Evolutionary conservation across 2,329 filamentous ascomycete species (phyloP).

Genomic region (Paecilomyces fulvus): DNA sequence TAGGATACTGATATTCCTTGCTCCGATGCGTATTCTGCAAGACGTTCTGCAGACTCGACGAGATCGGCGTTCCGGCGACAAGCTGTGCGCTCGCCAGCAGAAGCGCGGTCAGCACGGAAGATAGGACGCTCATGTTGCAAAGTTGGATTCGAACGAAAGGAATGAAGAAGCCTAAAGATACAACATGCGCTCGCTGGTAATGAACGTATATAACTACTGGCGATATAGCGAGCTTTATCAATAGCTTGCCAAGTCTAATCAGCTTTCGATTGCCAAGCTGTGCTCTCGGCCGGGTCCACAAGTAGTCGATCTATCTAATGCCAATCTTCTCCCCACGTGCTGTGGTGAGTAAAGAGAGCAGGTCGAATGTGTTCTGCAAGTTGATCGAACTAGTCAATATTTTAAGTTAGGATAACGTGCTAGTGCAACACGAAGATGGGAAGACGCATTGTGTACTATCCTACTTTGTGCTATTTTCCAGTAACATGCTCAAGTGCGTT

Average conservation of each 20-base stretch:
- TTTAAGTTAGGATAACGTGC: too few relatives aligned
- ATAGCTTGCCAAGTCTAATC: not conserved
- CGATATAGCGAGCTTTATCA: not conserved
- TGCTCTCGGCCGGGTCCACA: not conserved
- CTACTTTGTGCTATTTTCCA: not conserved
- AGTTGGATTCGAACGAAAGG: not conserved
- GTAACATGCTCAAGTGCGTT: not conserved
- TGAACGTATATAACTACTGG: not conserved
- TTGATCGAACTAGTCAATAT: too few relatives aligned
- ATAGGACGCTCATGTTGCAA: not conserved
- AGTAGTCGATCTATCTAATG: not conserved
- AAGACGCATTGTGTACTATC: too few relatives aligned
- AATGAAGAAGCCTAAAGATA: not conserved
- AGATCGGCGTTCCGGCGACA: constrained; percentile 21
- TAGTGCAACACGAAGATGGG: too few relatives aligned
- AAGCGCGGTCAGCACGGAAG: not conserved
- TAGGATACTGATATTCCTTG: constrained; percentile 51
- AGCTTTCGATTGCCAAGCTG: not conserved
- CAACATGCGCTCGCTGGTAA: not conserved
- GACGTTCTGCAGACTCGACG: constrained; percentile 46
- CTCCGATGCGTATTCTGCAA: constrained; percentile 46
- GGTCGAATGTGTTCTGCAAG: not conserved
- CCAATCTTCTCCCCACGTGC: constrained; percentile 12
- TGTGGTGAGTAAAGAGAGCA: not conserved
- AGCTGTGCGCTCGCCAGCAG: constrained; percentile 13